Conservation (phyloP, 139 green algal species). For the Closterium sp. region DNA sequence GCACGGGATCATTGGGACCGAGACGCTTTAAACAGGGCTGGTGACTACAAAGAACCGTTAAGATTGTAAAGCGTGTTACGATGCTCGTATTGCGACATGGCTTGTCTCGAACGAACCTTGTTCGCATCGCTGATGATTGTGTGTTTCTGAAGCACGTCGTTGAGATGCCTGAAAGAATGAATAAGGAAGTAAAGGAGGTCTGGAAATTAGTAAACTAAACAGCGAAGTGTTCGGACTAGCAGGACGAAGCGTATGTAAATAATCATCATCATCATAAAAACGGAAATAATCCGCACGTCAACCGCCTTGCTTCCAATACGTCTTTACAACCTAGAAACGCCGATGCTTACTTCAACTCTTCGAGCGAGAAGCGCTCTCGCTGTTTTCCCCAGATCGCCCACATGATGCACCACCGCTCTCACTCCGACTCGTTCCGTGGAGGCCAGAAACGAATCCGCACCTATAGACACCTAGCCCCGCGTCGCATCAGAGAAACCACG, state of each 20-base stretch:
- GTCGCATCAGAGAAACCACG: not conserved
- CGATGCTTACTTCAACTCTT: slow-evolving; percentile 31
- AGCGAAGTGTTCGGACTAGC: not conserved
- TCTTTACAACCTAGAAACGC: not conserved
- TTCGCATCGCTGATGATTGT: slow-evolving; percentile 44
- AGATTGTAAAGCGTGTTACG: no score
- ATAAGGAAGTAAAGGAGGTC: not conserved
- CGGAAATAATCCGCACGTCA: not conserved
- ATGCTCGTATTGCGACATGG: no score
- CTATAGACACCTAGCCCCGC: not conserved
- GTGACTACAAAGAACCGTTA: no score
- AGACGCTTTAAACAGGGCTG: no score
- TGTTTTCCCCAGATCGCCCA: slow-evolving; percentile 3
- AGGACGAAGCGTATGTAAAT: slow-evolving; percentile 6
- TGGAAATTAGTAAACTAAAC: not conserved
- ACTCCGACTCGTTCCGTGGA: not conserved
- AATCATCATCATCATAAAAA: no score
- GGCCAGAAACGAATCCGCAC: not conserved
- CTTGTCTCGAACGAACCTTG: slow-evolving; percentile 17
- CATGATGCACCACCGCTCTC: not conserved
- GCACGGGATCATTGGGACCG: no score
- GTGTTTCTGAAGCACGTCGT: slow-evolving; percentile 44
- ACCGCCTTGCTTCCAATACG: not conserved
- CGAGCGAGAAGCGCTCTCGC: slow-evolving; percentile 44
- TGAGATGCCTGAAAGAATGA: slow-evolving; percentile 28